Evolutionary conservation across 2,329 filamentous ascomycete species (phyloP).

Genomic region (Catunica adiposa): DNA sequence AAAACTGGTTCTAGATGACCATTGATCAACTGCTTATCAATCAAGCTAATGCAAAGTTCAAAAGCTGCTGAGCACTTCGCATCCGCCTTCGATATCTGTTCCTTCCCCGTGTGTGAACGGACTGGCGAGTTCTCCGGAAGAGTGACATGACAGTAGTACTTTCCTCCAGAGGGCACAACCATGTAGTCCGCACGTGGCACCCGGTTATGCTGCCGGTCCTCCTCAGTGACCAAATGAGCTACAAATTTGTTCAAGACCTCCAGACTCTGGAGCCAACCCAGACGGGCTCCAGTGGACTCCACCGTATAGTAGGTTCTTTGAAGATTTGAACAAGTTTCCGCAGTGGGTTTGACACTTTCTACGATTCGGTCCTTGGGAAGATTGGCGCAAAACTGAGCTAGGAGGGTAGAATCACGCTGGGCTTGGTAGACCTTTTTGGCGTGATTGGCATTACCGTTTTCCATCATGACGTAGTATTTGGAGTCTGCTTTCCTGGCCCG

Average conservation of each 20-base stretch:
- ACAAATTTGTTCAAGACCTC: conserved; percentile 57
- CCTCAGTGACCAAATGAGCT: conserved; percentile 35
- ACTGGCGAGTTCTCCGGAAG: conserved; percentile 63
- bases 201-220: conserved; percentile 26
- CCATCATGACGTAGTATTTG: conserved; percentile 70
- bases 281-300: conserved; percentile 51
- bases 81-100: conserved; percentile 51
- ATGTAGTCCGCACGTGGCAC: conserved; percentile 39
- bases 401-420: conserved; percentile 39
- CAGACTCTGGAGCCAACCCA: conserved; percentile 63
- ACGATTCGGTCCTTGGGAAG: conserved; percentile 52
- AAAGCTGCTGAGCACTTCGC: conserved; percentile 87
- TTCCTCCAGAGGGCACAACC: conserved; percentile 35
- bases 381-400: conserved; percentile 60
- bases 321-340: background rate
- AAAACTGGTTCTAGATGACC: conserved; percentile 58
- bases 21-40: conserved; percentile 51
- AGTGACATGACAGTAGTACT: conserved; percentile 62
- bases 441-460: conserved; percentile 50
- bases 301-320: conserved; percentile 41
- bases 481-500: conserved; percentile 66
- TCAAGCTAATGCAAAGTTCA: conserved; percentile 56
- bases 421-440: conserved; percentile 39
- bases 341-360: background rate
- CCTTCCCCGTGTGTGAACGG: conserved; percentile 43